Evolutionary conservation across 1,284 basidiomycete species (phyloP).

Genomic region (Fomitopsis schrenkii): DNA sequence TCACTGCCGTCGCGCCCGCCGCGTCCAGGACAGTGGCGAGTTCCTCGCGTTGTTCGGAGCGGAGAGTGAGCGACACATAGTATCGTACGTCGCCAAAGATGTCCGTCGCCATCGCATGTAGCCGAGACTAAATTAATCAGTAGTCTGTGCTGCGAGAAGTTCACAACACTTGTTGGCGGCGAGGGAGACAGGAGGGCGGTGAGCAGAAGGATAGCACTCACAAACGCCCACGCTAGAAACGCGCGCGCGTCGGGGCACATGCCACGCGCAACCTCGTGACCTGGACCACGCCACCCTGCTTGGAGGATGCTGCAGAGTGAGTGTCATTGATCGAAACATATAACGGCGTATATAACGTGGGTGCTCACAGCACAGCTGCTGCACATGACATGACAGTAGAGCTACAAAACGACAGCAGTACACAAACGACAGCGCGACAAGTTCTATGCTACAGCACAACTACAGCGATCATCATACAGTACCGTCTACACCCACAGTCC

Average conservation of each 20-base stretch:
- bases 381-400: not conserved
- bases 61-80: conserved; percentile 21
- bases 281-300: too few species aligned
- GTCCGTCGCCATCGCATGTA: not conserved
- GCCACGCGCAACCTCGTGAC: too few species aligned
- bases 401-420: not conserved
- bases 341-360: not conserved
- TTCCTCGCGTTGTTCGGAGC: conserved; percentile 12
- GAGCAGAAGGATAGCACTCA: too few species aligned
- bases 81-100: conserved; percentile 21
- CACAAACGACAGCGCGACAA: not conserved
- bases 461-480: not conserved
- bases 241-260: too few species aligned
- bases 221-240: too few species aligned
- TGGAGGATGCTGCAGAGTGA: too few species aligned
- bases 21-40: conserved; percentile 19
- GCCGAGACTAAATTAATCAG: too few species aligned
- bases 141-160: too few species aligned
- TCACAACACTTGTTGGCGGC: not conserved
- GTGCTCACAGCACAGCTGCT: not conserved
- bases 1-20: conserved; percentile 17
- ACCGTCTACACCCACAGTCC: not conserved
- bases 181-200: too few species aligned
- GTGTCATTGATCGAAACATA: too few species aligned
- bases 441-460: not conserved